Evolutionary conservation across 306 rosid species (phyloP).

Genomic region (Inga oerstediana): DNA sequence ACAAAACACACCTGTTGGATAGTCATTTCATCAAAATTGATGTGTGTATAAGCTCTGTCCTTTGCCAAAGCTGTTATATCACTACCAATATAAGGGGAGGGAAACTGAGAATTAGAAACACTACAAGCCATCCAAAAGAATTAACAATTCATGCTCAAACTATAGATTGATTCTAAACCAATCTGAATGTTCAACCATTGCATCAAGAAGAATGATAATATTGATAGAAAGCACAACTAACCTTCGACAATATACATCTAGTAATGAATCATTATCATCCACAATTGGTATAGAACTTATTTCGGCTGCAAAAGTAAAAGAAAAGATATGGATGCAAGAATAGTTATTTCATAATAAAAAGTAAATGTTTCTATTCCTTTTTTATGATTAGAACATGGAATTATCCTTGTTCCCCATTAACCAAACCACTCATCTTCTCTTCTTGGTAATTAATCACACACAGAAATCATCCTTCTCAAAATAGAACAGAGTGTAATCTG

Average conservation of each 20-base stretch:
- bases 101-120: slow-evolving; percentile 36
- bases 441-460: slow-evolving; percentile 3
- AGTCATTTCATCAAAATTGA: slow-evolving; percentile 94
- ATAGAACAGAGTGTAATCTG: slow-evolving; percentile 6
- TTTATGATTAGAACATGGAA: slow-evolving; percentile 13
- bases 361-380: slow-evolving; percentile 11
- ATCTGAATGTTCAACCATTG: slow-evolving; percentile 11
- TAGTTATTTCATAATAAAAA: slow-evolving; percentile 15
- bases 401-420: slow-evolving; percentile 14
- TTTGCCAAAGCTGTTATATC: slow-evolving; percentile 99
- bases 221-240: slow-evolving; percentile 48
- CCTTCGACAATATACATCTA: slow-evolving; percentile 99
- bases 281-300: slow-evolving; percentile 96
- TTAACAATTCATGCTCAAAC: slow-evolving; percentile 20
- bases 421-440: slow-evolving; percentile 22
- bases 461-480: slow-evolving; percentile 27
- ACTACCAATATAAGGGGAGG: slow-evolving; percentile 50
- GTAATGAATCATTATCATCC: slow-evolving; percentile 85
- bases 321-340: slow-evolving; percentile 10
- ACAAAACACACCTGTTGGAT: slow-evolving; percentile 74
- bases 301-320: slow-evolving; percentile 68
- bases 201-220: slow-evolving; percentile 18
- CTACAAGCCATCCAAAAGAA: slow-evolving; percentile 23
- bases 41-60: slow-evolving; percentile 89
- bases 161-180: slow-evolving; percentile 3